Base-by-base conservation (phyloP, 148 eudicot species). In the Camellia sinensis region DNA sequence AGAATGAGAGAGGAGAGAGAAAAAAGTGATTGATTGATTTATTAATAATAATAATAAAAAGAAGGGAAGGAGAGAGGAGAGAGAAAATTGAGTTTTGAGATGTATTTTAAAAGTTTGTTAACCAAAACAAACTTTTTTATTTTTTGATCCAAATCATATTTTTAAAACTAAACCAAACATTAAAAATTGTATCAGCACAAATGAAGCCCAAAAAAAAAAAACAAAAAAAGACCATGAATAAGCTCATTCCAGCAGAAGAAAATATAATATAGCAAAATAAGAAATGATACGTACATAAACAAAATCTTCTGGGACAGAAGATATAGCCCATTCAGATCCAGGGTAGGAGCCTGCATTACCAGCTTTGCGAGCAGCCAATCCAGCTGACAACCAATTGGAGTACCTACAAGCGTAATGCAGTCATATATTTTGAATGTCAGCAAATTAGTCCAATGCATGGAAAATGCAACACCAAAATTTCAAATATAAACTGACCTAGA, bases 331-430 rank as follows among this genome's bases (percentile, higher is more conserved):
- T 71, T 92, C 97, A 74, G 87, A 88, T 79, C 92, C 94, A 76
- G 86, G 81, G 52, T 62, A 90, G 71, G 89, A 83, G 81, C 85
- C 85, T 40, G 83, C 81, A 83, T 83, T 78, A 83, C 89, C 90
- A 70, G 87, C 74, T 86, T 87, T 86, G 79, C 94, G 89, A 89
- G 91, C 95, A 86, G 81, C 81, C 50, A 96, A 87, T 78, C 98
- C 99, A 82, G 88, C 82, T 71, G 97, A 94, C 86, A 96, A 84
- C 98, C 99, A 96, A 84, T 80, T 88, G 79, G 94, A 87, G 87
- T 89, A 96, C 90, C 99, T 96, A 76, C 69, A 80, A 29, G 52
- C 3, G 17, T 17, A 82, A 77, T 67, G 59, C 61, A 75, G 19
- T 70, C 44, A n/a, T 22, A 57, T 44, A 40, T 57, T 81, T 46